Evolutionary conservation across 2,329 filamentous ascomycete genomes (phyloP), one percentile per base, ranked within the genome.

Genomic region (Diaporthe citrichinensis): DNA sequence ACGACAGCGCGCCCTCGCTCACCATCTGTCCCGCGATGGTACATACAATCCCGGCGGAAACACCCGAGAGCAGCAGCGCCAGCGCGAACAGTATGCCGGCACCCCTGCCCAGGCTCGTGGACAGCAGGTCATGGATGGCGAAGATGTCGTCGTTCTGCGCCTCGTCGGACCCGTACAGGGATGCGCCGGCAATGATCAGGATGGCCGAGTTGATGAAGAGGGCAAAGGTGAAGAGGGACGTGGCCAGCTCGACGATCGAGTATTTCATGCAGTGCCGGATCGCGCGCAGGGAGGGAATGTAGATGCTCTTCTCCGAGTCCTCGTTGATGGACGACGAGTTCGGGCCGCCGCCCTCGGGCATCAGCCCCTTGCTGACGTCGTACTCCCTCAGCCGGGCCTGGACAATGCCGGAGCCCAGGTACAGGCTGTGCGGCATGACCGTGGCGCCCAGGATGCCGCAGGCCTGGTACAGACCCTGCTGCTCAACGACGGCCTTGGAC

Each of bases 11-110:
- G 9, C 95, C 95, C 82, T 97, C 95, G 77, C 92, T 93, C 31
- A 98, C 93, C 92, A 98, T 97, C 83, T 98, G 95, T 0, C 95
- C 95, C 0, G 95, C 91, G 79, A 98, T 97, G 1, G 95, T 98
- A 85, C 95, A 97, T 3, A 97, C 93, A 49, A 98, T 94, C 8
- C 95, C 95, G 0, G 95, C 95, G 0, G 92, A 94, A 17, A 95
- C 90, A 12, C 95, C 95, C 0, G 93, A 96, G 0, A 97, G 90
- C 0, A 98, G 89, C 1, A 98, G 86, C 0, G 95, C 94, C 3
- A 97, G 87, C 0, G 94, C 94, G 78, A 98, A 98, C n/a, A 98
- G 87, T 3, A 94, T 94, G 2, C 94, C 95, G 0, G 95, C 95
- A 0, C 90, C 93, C 0, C 92, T 92, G 0, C 93, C 92, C 71